Conservation (phyloP, 176 grass and related monocot genomes). For the Dendrocalamus sinicus region DNA sequence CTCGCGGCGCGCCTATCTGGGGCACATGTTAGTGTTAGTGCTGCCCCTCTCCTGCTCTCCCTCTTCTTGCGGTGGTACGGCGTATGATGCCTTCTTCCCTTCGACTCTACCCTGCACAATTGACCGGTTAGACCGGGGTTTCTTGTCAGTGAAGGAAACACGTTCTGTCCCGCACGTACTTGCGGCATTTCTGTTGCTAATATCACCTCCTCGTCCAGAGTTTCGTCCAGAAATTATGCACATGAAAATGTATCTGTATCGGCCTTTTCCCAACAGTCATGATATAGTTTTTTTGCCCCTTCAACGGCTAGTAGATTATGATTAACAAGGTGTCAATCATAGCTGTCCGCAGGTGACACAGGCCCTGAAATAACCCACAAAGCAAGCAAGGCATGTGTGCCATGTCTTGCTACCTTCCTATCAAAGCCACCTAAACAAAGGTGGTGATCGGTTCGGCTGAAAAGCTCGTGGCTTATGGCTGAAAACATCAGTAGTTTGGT, state of each 20-base stretch:
- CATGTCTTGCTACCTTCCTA: conserved; percentile 46
- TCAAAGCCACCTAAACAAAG: conserved; percentile 42
- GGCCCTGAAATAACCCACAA: conserved; percentile 30
- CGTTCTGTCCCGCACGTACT: neutral
- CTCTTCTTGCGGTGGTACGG: neutral
- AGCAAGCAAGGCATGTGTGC: conserved; percentile 66
- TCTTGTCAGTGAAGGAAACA: neutral
- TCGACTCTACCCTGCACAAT: conserved; percentile 27
- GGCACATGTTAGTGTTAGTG: conserved; percentile 28
- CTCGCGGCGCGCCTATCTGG: neutral
- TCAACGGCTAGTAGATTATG: conserved; percentile 54
- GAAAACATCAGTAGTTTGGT: too few relatives aligned
- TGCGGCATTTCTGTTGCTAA: neutral
- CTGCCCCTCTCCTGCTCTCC: conserved; percentile 22
- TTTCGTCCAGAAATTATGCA: neutral
- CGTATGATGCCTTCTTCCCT: neutral
- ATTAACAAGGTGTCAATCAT: conserved; percentile 16
- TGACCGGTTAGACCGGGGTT: neutral
- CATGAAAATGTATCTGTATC: neutral
- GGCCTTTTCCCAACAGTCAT: neutral
- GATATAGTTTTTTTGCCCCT: conserved; percentile 28
- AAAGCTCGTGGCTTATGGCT: too few relatives aligned
- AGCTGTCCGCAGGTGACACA: conserved; percentile 50
- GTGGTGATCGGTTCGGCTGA: too few relatives aligned
- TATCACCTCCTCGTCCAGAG: neutral